Conservation (phyloP, 2,329 filamentous ascomycete species). For the Graphilbum fragrans region DNA sequence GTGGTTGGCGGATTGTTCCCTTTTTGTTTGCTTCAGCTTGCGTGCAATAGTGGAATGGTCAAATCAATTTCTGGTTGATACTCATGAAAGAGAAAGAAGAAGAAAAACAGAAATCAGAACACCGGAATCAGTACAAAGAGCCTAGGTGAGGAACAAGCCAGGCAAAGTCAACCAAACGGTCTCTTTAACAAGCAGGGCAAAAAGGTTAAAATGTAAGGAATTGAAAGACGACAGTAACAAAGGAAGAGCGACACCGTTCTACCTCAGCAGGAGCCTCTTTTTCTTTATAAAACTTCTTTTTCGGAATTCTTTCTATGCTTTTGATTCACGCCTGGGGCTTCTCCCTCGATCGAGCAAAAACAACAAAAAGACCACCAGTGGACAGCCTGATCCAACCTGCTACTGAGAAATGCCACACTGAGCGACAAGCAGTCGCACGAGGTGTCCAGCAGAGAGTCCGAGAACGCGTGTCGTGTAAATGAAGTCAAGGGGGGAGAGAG, state of each 20-base stretch:
- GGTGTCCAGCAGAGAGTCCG: too few relatives aligned
- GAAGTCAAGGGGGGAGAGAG: too few relatives aligned
- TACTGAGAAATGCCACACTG: too few relatives aligned
- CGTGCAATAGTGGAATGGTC: conserved; percentile 12
- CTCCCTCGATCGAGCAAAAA: background rate
- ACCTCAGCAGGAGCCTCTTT: conserved; percentile 5
- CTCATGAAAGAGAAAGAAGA: conserved; percentile 7
- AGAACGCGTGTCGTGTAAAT: too few relatives aligned
- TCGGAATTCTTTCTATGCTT: conserved; percentile 2
- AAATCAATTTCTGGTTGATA: conserved; percentile 13
- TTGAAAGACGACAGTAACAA: conserved; percentile 1
- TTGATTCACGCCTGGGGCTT: background rate
- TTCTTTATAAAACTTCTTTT: background rate
- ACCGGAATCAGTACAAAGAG: conserved; percentile 6
- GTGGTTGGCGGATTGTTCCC: background rate
- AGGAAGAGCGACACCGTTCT: conserved; percentile 3
- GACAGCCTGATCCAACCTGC: too few relatives aligned
- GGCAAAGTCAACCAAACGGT: too few relatives aligned
- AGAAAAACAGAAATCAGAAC: conserved; percentile 1
- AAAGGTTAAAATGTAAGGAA: background rate
- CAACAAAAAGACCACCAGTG: too few relatives aligned
- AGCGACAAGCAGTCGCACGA: too few relatives aligned
- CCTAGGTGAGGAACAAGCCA: conserved; percentile 1
- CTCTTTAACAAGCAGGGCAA: too few relatives aligned
- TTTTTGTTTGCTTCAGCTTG: conserved; percentile 19